These are phyloP conservation scores for Pyrenophora teres DNA, from an alignment of 2,329 filamentous ascomycete genomes.

Conservation along the genomic window DNA sequence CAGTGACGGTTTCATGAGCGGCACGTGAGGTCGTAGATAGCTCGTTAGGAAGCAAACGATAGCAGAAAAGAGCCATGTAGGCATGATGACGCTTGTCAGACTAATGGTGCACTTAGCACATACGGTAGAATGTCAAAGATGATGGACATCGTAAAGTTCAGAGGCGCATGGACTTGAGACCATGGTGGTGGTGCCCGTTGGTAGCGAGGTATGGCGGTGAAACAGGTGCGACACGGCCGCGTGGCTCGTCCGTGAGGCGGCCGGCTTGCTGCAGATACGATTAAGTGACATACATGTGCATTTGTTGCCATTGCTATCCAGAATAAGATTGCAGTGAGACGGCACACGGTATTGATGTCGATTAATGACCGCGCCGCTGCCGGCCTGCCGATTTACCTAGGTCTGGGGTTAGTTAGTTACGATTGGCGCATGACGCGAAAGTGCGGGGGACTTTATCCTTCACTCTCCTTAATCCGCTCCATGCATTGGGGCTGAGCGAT, in stretches of 20 bases:
- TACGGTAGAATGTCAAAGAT: neutral
- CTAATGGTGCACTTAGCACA: neutral
- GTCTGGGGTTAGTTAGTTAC: neutral
- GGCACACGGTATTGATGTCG: neutral
- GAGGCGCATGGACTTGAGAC: too few relatives aligned
- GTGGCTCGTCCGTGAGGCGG: neutral
- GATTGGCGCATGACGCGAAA: slow-evolving; percentile 12
- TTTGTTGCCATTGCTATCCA: too few relatives aligned
- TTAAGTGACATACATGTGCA: too few relatives aligned
- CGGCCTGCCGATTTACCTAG: neutral
- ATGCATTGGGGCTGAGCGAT: neutral
- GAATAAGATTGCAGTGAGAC: neutral
- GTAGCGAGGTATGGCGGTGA: neutral
- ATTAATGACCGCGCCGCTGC: slow-evolving; percentile 8
- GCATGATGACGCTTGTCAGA: too few relatives aligned
- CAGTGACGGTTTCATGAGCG: too few relatives aligned
- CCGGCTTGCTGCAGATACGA: too few relatives aligned
- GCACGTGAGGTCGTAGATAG: too few relatives aligned
- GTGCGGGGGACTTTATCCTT: slow-evolving; percentile 16
- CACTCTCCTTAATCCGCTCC: slow-evolving; percentile 1
- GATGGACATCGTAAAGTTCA: neutral
- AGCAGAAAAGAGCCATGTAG: too few relatives aligned
- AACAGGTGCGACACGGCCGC: neutral
- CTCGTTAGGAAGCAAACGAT: neutral
- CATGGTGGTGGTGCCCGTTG: neutral